Conservation (phyloP, 768 basidiomycete species). For the Tricholoma saponaceum region DNA sequence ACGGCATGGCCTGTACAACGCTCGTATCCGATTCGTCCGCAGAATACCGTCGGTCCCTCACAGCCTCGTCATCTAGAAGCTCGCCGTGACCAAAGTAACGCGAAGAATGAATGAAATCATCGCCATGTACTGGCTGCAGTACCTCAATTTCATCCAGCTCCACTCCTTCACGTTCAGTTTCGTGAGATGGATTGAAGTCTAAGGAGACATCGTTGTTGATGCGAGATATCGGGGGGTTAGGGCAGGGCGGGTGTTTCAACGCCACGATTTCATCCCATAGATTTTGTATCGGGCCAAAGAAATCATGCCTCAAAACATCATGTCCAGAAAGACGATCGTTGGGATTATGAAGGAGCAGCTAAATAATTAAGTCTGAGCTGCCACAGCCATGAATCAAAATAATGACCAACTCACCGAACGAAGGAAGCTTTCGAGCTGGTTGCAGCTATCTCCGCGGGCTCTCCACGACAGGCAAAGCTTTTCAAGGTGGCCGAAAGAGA, state of each 20-base stretch:
- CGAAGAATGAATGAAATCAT: not conserved
- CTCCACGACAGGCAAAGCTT: constrained; percentile 7
- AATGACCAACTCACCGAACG: constrained; percentile 17
- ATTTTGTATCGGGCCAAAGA: constrained; percentile 21
- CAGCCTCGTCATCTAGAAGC: not conserved
- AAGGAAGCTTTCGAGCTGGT: constrained; percentile 17
- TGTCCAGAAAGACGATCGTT: constrained; percentile 23
- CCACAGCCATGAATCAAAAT: not conserved
- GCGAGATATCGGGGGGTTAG: constrained; percentile 14
- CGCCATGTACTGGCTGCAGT: not conserved
- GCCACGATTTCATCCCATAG: constrained; percentile 29
- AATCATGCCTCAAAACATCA: constrained; percentile 22
- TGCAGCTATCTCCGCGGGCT: constrained; percentile 3
- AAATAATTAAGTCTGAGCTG: not conserved
- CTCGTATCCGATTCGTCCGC: constrained; percentile 12
- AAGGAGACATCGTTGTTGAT: constrained; percentile 8
- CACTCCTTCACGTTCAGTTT: not conserved
- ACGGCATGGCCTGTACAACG: constrained; percentile 19
- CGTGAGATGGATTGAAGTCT: not conserved
- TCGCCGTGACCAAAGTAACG: not conserved
- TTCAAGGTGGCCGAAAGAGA: constrained; percentile 21
- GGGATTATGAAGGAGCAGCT: constrained; percentile 26
- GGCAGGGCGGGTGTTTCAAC: constrained; percentile 26
- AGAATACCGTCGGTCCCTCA: not conserved
- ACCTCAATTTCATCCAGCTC: not conserved